These are phyloP conservation scores for Trichoderma asperellum DNA, from an alignment of 2,329 filamentous ascomycete genomes.

Conservation along the genomic window DNA sequence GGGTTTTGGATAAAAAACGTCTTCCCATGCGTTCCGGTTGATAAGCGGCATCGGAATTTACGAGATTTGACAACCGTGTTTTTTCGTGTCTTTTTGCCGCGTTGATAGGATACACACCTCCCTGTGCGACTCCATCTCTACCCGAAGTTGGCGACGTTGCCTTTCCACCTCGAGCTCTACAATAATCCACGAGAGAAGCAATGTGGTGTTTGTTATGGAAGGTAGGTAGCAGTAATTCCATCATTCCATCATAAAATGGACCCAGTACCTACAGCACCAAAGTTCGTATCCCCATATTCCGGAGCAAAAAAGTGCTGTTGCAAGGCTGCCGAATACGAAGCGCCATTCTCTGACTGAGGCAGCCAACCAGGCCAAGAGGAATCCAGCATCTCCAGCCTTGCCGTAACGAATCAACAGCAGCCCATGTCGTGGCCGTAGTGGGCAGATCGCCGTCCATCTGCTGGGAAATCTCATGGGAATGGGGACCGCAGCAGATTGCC, in stretches of 20 bases:
- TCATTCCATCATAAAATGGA: neutral
- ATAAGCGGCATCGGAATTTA: neutral
- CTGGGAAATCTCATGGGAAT: neutral
- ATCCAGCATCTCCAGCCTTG: conserved; percentile 6
- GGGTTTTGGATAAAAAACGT: neutral
- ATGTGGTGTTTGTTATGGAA: neutral
- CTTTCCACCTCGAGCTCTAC: neutral
- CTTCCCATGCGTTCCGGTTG: neutral
- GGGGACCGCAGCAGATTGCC: neutral
- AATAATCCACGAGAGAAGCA: too few relatives aligned
- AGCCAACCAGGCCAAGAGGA: neutral
- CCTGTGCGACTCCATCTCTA: neutral
- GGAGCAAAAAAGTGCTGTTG: neutral
- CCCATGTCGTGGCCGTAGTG: neutral
- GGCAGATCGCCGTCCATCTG: neutral
- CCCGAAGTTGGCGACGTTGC: neutral
- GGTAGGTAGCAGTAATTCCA: too few relatives aligned
- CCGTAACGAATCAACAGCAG: conserved; percentile 7
- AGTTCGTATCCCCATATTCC: neutral
- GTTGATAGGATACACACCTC: neutral
- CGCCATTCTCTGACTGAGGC: neutral
- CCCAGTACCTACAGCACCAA: neutral
- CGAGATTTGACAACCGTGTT: neutral
- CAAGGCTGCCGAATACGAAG: neutral
- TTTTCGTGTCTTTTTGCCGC: neutral